These are phyloP conservation scores for Tylopilus vinaceipallidus DNA, from an alignment of 768 basidiomycete species.

Conservation along the genomic window DNA sequence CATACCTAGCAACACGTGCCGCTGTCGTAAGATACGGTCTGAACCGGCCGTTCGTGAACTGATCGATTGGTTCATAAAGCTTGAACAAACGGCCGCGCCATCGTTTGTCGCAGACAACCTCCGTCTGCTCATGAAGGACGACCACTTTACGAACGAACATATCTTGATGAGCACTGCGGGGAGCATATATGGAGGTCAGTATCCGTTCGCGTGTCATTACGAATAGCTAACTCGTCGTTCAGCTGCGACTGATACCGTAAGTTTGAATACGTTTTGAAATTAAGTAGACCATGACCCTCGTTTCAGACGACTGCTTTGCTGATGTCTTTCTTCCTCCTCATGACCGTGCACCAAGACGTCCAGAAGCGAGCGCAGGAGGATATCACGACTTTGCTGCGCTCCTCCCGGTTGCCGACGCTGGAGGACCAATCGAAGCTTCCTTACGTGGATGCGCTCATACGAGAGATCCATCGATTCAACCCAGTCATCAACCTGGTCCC, in stretches of 20 bases:
- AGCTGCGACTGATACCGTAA: constrained; percentile 13
- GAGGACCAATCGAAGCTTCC: constrained; percentile 28
- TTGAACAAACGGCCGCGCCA: constrained; percentile 2
- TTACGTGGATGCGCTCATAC: constrained; percentile 25
- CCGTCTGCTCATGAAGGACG: neutral
- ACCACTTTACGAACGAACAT: neutral
- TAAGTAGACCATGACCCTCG: too few relatives aligned
- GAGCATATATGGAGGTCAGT: constrained; percentile 8
- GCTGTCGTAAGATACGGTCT: constrained; percentile 4
- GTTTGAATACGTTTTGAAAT: neutral
- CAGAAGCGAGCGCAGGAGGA: constrained; percentile 28
- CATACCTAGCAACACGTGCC: constrained; percentile 4
- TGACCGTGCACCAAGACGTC: constrained; percentile 19
- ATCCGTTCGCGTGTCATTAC: too few relatives aligned
- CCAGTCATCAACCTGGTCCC: constrained; percentile 19
- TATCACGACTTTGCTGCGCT: constrained; percentile 22
- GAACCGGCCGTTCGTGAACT: neutral
- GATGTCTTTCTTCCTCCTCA: constrained; percentile 14
- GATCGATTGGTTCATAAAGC: neutral
- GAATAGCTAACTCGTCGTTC: neutral
- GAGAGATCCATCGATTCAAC: constrained; percentile 20
- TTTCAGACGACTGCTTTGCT: constrained; percentile 5
- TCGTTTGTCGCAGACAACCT: constrained; percentile 8
- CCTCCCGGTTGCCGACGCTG: constrained; percentile 18
- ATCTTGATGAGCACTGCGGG: constrained; percentile 6